A percentile compares a stretch with the other conserved stretches of the same genome.
phyloP scores from a whole-genome alignment of 1,284 basidiomycete species.

The Laetiporus sulphureus region DNA sequence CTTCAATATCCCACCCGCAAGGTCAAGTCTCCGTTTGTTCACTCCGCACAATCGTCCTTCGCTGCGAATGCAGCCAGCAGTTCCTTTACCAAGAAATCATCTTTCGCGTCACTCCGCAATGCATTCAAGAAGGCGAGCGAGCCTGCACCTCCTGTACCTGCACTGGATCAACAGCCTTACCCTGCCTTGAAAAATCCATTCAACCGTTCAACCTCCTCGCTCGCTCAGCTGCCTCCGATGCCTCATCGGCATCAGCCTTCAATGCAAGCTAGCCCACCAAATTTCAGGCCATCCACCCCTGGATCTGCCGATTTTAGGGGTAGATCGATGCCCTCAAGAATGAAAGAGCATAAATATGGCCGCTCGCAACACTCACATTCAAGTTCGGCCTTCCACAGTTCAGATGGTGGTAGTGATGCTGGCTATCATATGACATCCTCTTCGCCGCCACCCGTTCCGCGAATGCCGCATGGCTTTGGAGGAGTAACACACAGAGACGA shows the following conservation, averaged over 20 bases:
- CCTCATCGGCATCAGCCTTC: slow-evolving; percentile 28
- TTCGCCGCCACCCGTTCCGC: slow-evolving; percentile 72
- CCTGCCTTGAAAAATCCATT: slow-evolving; percentile 73
- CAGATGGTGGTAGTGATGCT: slow-evolving; percentile 64
- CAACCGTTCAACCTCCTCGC: slow-evolving; percentile 71
- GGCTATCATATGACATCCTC: slow-evolving; percentile 41
- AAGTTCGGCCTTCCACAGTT: slow-evolving; percentile 62
- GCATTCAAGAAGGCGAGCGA: slow-evolving; percentile 71
- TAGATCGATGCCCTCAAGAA: slow-evolving; percentile 34
- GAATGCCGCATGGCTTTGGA: slow-evolving; percentile 56
- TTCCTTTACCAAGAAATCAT: slow-evolving; percentile 73
- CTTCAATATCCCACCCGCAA: slow-evolving; percentile 30
- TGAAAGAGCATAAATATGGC: slow-evolving; percentile 48
- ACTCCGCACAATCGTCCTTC: slow-evolving; percentile 65
- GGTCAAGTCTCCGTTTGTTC: slow-evolving; percentile 49
- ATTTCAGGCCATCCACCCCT: slow-evolving; percentile 59
- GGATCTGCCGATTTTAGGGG: slow-evolving; percentile 40
- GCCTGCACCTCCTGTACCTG: slow-evolving; percentile 59
- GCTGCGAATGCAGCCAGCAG: slow-evolving; percentile 38
- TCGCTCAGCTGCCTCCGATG: slow-evolving; percentile 34
- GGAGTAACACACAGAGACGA: slow-evolving; percentile 38
- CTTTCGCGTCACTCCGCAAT: slow-evolving; percentile 83
- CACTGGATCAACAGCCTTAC: slow-evolving; percentile 56
- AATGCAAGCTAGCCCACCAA: slow-evolving; percentile 33
- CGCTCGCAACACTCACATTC: slow-evolving; percentile 71